phyloP scores from a whole-genome alignment of 1,284 basidiomycete genomes.

The Mycosarcoma mackinlayi region DNA sequence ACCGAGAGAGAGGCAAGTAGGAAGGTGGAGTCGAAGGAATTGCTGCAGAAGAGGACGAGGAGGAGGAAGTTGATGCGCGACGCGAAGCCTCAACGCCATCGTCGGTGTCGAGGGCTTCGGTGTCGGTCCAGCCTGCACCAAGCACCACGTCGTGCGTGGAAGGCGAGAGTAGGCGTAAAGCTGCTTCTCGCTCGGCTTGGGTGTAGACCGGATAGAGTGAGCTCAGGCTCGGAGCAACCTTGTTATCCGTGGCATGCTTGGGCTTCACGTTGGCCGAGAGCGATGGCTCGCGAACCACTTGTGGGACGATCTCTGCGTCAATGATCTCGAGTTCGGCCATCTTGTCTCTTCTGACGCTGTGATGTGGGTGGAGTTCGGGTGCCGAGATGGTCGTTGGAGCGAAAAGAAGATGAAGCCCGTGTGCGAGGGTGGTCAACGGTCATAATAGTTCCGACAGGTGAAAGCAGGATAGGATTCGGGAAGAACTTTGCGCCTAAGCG shows the following conservation, averaged over 20 bases:
- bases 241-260: background rate
- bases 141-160: slow-evolving; percentile 46
- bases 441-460: too few relatives aligned
- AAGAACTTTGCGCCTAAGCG: too few relatives aligned
- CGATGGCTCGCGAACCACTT: background rate
- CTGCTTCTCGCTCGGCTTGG: slow-evolving; percentile 30
- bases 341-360: background rate
- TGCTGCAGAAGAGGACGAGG: slow-evolving; percentile 17
- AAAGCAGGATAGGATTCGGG: too few relatives aligned
- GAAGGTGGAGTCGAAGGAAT: slow-evolving; percentile 3
- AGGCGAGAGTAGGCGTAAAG: slow-evolving; percentile 32
- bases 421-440: too few relatives aligned
- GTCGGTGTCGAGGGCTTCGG: background rate
- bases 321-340: slow-evolving; percentile 45
- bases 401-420: too few relatives aligned
- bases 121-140: slow-evolving; percentile 48
- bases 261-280: background rate
- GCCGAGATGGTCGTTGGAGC: too few relatives aligned
- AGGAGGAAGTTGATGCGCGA: slow-evolving; percentile 17
- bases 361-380: too few relatives aligned
- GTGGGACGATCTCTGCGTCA: slow-evolving; percentile 35
- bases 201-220: slow-evolving; percentile 28
- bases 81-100: background rate
- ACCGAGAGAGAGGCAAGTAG: background rate
- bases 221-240: background rate